These are phyloP conservation scores for Acacia acuminata DNA, from an alignment of 306 rosid species.

Conservation along the genomic window DNA sequence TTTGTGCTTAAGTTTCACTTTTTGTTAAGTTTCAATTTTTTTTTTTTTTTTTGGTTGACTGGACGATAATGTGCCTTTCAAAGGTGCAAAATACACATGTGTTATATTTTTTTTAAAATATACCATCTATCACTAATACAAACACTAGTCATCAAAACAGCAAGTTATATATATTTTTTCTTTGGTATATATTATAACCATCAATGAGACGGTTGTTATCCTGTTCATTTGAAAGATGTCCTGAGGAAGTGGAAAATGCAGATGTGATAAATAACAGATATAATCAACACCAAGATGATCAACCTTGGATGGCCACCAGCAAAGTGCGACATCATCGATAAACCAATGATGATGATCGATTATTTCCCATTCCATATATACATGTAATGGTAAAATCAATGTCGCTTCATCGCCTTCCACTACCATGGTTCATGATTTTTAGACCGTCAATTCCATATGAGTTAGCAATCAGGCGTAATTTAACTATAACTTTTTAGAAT, in stretches of 20 bases:
- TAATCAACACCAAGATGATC: neutral
- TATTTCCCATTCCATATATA: neutral
- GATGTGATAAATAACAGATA: neutral
- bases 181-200: neutral
- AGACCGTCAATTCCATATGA: neutral
- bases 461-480: neutral
- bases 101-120: neutral
- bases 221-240: neutral
- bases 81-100: too few relatives aligned
- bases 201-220: neutral
- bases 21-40: too few relatives aligned
- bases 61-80: too few relatives aligned
- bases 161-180: neutral
- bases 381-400: neutral
- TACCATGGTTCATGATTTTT: neutral
- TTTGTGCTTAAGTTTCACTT: too few relatives aligned
- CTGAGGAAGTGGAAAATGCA: neutral
- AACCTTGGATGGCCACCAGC: neutral
- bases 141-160: slow-evolving; percentile 2
- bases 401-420: neutral
- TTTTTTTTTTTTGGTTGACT: too few relatives aligned
- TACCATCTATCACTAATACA: neutral
- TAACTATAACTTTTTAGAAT: neutral
- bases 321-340: neutral
- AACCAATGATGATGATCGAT: neutral